Evolutionary conservation across 192 early-diverging fungal genomes (phyloP), one percentile per base, ranked within the genome.

Genomic region (Oehlia diaphana): DNA sequence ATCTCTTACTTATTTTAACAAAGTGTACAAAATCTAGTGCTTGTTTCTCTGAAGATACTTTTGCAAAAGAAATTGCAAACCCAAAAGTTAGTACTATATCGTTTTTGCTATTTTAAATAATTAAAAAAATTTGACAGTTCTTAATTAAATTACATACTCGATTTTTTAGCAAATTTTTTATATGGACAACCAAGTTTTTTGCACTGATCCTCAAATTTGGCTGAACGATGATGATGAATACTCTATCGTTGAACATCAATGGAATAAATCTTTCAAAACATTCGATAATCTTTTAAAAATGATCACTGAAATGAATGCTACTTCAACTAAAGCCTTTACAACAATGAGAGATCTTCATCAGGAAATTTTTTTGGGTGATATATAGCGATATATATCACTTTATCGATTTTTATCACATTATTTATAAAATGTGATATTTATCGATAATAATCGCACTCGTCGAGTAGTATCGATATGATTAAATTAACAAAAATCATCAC

Each of bases 1-100:
- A 66, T 31, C 26, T 66, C 4, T 50, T 72, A 2, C 70, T 72
- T 44, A 62, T 74, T 74, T 74, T 74, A 74, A 74, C 72, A 74
- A 74, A 74, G 14, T 62, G 72, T 9, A 16, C 72, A 61, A 74
- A 74, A 61, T 31, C 26, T 1, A 33, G 49, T 35, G 50, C 72
- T 61, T 33, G 12, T 61, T 74, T 74, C 10, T 74, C 72, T 14
- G 58, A 39, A 10, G 4, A 31, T 61, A 4, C 72, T 74, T 74
- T 74, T 61, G 2, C 26, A 19, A 35, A 61, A 62, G 49, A 74
- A 35, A 50, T 74, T 19, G 72, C 31, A 31, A 74, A 74, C 33
- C 53, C 72, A 21, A 74, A 61, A 49, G 72, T 74, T 31, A 37
- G 4, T 44, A n/a, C n/a, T n/a, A 31, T 2, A 26, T 61, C 4